Base-by-base conservation (phyloP, 2,329 filamentous ascomycete genomes). In the Aureobasidium lini region DNA sequence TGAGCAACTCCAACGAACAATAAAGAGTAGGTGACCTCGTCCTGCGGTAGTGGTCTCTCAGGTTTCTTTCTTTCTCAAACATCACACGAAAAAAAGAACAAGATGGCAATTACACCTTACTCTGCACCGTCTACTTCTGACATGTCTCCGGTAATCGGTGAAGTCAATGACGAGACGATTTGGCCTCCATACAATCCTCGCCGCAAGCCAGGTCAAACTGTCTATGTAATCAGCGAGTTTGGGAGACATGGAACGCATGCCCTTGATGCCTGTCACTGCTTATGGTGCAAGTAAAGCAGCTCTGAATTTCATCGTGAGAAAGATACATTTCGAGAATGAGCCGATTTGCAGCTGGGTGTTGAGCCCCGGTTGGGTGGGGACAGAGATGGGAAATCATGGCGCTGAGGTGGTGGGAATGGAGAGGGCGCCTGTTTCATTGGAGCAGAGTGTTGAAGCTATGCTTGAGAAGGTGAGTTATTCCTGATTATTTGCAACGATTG, bases 221-320 rank as follows among this genome's bases (percentile, higher is more conserved):
- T 48, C 52, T 57, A 50, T 31, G 36, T 62, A 1, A 40, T 62
- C 18, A 58, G 57, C 57, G 2, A 50, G 36, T 36, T 3, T 59
- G 16, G 42, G 23, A 15, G 44, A 59, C n/a, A 64, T 63, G 63
- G 64, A 64, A 5, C 23, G 18, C 9, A 52, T 42, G n/a, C 18
- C 11, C 1, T 59, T 60, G n/a, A 53, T 74, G 1, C 69, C 72
- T 0, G 69, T 66, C 13, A 69, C 73, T 0, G 70, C 72, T 0
- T 81, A 83, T 61, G 79, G 74, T 0, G 64, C 75, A 1, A 72
- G 72, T 54, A 82, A 82, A 64, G 67, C 71, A 1, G 70, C 65
- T 63, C 63, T 71, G 36, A 74, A 76, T 60, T 76, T 64, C 54
- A 64, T 75, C 52, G 66, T 70, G 5, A 63, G 66, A 28, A 74